Evolutionary conservation across 140 eudicot genomes (phyloP), one percentile per base, ranked within the genome.

Genomic region (Cichorium intybus): DNA sequence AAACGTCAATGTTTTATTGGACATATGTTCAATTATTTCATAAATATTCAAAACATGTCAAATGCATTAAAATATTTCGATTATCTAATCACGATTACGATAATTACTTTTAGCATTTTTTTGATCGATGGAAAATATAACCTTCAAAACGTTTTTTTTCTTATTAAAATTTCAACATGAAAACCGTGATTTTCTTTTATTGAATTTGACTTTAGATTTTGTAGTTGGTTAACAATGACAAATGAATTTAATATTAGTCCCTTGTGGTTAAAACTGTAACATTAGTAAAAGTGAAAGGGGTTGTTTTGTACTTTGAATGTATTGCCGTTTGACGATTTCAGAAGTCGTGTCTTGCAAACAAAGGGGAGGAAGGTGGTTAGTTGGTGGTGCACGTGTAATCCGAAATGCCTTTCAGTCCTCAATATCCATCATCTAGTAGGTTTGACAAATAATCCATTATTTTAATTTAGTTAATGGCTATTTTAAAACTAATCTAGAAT

Each of bases 321-420:
- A 24, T 24, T 4, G 33, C 23, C 35, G 61, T 45, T 65, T 66
- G 78, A 74, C 64, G 15, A 67, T 5, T 74, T 52, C 54, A 54
- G 24, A 23, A 33, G 12, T 58, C 74, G 69, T 66, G 74, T 57
- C 55, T 3, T 31, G 35, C 9, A 6, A 31, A 31, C 6, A 5
- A 31, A 31, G 1, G 9, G 35, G 35, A 31, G 35, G 35, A 31
- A 31, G 35, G 35, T 31, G 35, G 35, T 5, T 31, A 31, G 9
- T 31, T 31, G 35, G 35, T 31, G 35, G 35, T 31, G 35, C 35
- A 31, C 58, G 35, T 31, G 35, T 31, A 31, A 31, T 9, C 9
- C 1, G 35, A 31, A 4, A 31, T 31, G 35, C n/a, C 46, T 37
- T 37, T 10, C 16, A 11, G n/a, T 37, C 46, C 46, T 10, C 46